phyloP scores from a whole-genome alignment of 768 basidiomycete species.

The Wakefieldia striispora region DNA sequence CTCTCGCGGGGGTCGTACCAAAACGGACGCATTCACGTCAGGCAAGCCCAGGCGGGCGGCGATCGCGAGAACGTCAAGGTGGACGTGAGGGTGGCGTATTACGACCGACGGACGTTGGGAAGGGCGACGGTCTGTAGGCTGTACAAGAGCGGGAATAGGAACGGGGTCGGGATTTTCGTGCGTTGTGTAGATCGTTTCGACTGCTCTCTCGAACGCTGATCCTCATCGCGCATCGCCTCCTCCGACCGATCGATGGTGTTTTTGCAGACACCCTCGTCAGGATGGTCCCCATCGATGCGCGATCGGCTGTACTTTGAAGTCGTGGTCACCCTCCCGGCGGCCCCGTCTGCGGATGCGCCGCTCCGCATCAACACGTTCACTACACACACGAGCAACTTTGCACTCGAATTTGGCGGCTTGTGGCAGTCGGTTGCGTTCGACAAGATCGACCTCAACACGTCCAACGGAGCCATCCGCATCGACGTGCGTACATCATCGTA shows the following conservation, averaged over 20 bases:
- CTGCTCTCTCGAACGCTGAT: too few relatives aligned
- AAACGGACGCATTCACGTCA: slow-evolving; percentile 17
- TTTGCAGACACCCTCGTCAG: slow-evolving; percentile 15
- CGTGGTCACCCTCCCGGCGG: slow-evolving; percentile 29
- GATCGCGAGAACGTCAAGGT: slow-evolving; percentile 20
- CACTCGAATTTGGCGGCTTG: slow-evolving; percentile 28
- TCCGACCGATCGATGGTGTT: background rate
- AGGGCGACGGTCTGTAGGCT: slow-evolving; percentile 34
- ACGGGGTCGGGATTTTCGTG: slow-evolving; percentile 41
- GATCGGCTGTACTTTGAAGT: slow-evolving; percentile 29
- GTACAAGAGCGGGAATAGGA: slow-evolving; percentile 19
- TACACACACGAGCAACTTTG: slow-evolving; percentile 30
- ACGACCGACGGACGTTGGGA: slow-evolving; percentile 18
- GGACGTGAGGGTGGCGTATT: slow-evolving; percentile 31
- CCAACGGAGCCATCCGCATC: slow-evolving; percentile 27
- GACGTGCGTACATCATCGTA: slow-evolving; percentile 21
- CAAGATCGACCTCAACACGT: slow-evolving; percentile 17
- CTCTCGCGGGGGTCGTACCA: slow-evolving; percentile 33
- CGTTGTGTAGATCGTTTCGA: too few relatives aligned
- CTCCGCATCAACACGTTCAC: slow-evolving; percentile 29
- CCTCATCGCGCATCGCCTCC: too few relatives aligned
- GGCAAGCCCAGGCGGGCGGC: slow-evolving; percentile 12
- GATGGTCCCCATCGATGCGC: background rate
- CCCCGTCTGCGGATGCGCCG: slow-evolving; percentile 1
- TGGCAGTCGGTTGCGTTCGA: slow-evolving; percentile 29